Evolutionary conservation across 2,329 filamentous ascomycete genomes (phyloP), one percentile per base, ranked within the genome.

Genomic region (Fusarium nurragi): DNA sequence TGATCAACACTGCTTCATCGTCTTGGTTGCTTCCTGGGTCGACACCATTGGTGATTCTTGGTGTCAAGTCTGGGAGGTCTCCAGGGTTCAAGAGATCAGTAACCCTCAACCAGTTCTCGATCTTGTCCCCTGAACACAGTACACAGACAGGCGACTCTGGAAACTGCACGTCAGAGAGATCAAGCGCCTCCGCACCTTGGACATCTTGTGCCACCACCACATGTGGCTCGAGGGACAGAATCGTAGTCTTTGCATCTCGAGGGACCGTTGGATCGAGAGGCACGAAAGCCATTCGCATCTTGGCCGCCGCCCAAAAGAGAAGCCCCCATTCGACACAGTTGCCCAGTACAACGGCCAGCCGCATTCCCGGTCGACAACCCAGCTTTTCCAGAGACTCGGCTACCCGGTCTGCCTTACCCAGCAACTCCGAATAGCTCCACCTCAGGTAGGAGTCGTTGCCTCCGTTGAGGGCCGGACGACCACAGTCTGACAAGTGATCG

Each of bases 251-350:
- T 18, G 71, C 45, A 16, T 77, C 73, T 30, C 54, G 64, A 12
- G 64, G n/a, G 6, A 65, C 54, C 1, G 68, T 69, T 13, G 75
- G 71, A 41, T 79, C 76, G 16, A 79, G 55, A 9, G 77, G 77
- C 16, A 74, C 70, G 63, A 78, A 78, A 2, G 65, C 44, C 67
- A 77, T 73, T 5, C 68, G 71, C 13, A 79, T 70, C 57, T 69
- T 77, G 21, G 74, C 73, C 2, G 75, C 68, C 4, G 72, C 71
- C 78, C 78, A 79, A 52, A 79, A 75, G 37, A 75, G 71, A 26
- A 79, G 65, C 0, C 62, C 74, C 76, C 77, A 79, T 73, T 80
- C 77, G 6, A 74, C 76, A 43, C 75, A 76, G 55, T 79, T 79
- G 47, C 74, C 68, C 41, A 78, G 65, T 9, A 78, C 54, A 2